Evolutionary conservation across 371 early-diverging fungal species (phyloP), one percentile per base, ranked within the genome.

Genomic region (Saksenaea oblongispora): DNA sequence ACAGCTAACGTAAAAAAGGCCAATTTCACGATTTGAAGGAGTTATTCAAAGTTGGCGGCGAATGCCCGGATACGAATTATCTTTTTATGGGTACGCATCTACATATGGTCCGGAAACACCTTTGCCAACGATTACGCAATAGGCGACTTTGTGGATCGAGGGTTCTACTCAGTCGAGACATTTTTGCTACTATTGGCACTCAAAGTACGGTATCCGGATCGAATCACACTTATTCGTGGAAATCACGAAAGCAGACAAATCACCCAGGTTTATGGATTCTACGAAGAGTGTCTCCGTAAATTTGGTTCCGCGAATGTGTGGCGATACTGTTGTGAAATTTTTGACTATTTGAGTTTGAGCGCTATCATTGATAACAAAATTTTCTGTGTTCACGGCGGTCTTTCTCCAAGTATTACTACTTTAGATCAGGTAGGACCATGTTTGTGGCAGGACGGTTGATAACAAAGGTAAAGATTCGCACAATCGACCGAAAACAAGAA

Each of bases 131-230:
- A 18, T 5, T 59, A 7, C n/a, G 27, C 54, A 28, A 7, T 67
- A 91, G 95, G 99, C 31, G 99, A 99, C 76, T 99, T 99, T 87
- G 99, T 99, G 3, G 99, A 99, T 83, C 91, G 99, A 59, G 99
- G 99, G 34, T 98, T 94, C 69, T 98, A 99, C 79, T 93, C 93
- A 54, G 98, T 99, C 15, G 99, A 99, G 76, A 99, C 99, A 0
- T 95, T 99, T 73, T 74, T 97, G n/a, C 84, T 99, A n/a, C 80
- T 99, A 62, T 75, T 99, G 17, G 98, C 98, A 4, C 84, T 98
- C 2, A 99, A 99, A 84, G 95, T 95, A 55, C 87, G 96, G 74
- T 91, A 94, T 75, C 97, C 97, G 10, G 95, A 96, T 74, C 84
- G 95, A 65, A 97, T 99, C 44, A 97, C 96, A 27, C 78, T 99